These are phyloP conservation scores for Chlorociboria aeruginascens DNA, from an alignment of 495 filamentous ascomycete genomes.

Conservation along the genomic window DNA sequence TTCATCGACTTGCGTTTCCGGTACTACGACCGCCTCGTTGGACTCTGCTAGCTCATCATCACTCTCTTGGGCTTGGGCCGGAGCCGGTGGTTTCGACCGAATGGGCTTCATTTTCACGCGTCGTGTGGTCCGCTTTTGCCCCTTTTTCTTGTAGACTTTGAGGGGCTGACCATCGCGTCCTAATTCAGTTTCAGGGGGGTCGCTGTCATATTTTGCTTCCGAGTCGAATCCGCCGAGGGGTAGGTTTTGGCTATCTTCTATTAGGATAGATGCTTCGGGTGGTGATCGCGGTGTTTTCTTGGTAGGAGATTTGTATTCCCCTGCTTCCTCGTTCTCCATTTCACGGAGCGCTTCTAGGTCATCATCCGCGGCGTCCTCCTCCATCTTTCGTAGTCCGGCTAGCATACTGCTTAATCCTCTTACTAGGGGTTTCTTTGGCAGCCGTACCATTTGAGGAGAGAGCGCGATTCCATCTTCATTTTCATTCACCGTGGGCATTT, in stretches of 20 bases:
- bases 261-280: constrained; percentile 27
- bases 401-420: constrained; percentile 71
- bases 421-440: constrained; percentile 52
- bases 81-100: constrained; percentile 23
- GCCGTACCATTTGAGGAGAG: constrained; percentile 26
- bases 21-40: constrained; percentile 22
- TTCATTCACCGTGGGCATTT: constrained; percentile 32
- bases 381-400: constrained; percentile 61
- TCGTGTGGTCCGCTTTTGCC: constrained; percentile 77
- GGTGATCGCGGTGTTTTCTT: constrained; percentile 3
- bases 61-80: constrained; percentile 4
- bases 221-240: constrained; percentile 53
- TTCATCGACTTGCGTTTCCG: constrained; percentile 31
- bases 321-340: constrained; percentile 42
- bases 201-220: constrained; percentile 35
- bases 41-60: constrained; percentile 20
- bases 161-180: constrained; percentile 36
- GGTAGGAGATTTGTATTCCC: constrained; percentile 3
- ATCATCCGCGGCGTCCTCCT: constrained; percentile 65
- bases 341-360: constrained; percentile 75
- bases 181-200: constrained; percentile 23
- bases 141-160: constrained; percentile 79
- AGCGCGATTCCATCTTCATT: constrained; percentile 24
- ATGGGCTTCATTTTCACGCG: constrained; percentile 57
- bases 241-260: constrained; percentile 51